Conservation (phyloP, 495 filamentous ascomycete genomes). For the Neurospora sp. region DNA sequence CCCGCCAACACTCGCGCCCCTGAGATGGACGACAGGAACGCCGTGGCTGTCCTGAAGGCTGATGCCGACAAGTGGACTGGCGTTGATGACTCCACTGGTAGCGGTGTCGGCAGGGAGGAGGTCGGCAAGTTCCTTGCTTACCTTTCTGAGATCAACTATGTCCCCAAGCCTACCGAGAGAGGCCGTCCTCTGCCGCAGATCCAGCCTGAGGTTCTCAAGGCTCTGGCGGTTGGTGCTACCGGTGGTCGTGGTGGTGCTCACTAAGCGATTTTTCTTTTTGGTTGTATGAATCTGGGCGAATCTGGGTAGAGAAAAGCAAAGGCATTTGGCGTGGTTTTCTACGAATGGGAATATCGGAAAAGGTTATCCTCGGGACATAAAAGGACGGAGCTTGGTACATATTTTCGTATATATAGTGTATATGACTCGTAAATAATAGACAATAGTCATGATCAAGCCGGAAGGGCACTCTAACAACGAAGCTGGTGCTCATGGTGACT, state of each 20-base stretch:
- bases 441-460: not conserved
- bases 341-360: not conserved
- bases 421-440: not conserved
- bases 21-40: conserved; percentile 69
- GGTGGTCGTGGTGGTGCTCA: conserved; percentile 22
- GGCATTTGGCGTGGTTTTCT: not conserved
- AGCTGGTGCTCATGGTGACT: not conserved
- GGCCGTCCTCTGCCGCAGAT: conserved; percentile 42
- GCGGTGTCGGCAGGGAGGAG: conserved; percentile 54
- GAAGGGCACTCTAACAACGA: not conserved
- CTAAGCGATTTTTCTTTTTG: conserved; percentile 10
- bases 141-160: conserved; percentile 60
- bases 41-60: conserved; percentile 48
- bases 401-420: not conserved
- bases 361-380: not conserved
- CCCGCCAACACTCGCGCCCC: conserved; percentile 70
- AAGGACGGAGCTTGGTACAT: not conserved
- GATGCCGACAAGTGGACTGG: conserved; percentile 53
- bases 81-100: conserved; percentile 51
- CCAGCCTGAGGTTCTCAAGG: conserved; percentile 42
- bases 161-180: conserved; percentile 43
- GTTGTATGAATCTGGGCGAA: not conserved
- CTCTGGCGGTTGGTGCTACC: conserved; percentile 17
- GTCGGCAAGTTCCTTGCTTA: conserved; percentile 69
- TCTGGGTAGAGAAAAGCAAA: not conserved